These are phyloP conservation scores for Melaleuca alternifolia DNA, from an alignment of 345 rosid species.

Conservation along the genomic window DNA sequence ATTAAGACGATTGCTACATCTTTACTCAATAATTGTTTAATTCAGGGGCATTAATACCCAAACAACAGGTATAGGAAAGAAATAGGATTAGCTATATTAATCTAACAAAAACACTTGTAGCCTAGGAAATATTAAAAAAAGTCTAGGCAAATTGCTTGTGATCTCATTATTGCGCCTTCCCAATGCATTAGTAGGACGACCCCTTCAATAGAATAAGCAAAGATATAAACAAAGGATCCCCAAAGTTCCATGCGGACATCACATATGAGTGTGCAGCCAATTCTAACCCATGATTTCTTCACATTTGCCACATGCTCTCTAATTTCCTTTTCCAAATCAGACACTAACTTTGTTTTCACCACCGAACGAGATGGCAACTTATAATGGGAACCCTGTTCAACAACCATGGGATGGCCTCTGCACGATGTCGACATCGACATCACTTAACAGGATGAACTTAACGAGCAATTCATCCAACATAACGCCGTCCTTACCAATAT, in stretches of 20 bases:
- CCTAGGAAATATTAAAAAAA: background rate
- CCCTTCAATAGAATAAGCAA: background rate
- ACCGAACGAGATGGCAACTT: too few relatives aligned
- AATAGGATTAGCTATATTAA: background rate
- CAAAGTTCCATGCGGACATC: background rate
- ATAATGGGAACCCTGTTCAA: too few relatives aligned
- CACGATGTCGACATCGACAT: background rate
- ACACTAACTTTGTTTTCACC: too few relatives aligned
- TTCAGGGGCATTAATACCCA: background rate
- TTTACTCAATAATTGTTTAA: background rate
- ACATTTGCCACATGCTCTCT: background rate
- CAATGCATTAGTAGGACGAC: too few relatives aligned
- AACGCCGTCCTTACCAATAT: background rate
- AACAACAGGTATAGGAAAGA: background rate
- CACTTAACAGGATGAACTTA: background rate
- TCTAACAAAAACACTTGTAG: background rate
- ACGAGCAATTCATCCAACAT: background rate
- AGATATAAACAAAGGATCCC: background rate
- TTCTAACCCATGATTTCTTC: background rate
- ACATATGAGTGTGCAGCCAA: background rate
- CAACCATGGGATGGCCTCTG: background rate
- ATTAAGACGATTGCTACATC: background rate
- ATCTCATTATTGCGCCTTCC: too few relatives aligned
- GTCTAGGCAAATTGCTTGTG: too few relatives aligned
- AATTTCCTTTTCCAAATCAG: background rate